Percentiles rank a stretch among this genome's conserved stretches.
Evolutionary conservation across 345 rosid genomes (phyloP).

Genomic region (Abelmoschus esculentus): DNA sequence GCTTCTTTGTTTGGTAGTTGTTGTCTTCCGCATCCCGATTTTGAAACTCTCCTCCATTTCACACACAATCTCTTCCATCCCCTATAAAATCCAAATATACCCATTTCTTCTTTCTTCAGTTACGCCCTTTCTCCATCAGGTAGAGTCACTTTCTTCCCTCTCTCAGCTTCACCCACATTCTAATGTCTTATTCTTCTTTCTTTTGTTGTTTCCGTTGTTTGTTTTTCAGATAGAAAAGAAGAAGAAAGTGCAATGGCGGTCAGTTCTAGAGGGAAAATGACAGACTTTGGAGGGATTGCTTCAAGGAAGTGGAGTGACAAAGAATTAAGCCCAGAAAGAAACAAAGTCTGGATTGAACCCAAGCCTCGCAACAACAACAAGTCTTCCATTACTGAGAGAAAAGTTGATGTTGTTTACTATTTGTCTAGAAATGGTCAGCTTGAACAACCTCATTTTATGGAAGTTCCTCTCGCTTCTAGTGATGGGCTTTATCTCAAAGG

Average conservation of each 20-base stretch:
- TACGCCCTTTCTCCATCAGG: background rate
- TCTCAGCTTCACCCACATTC: background rate
- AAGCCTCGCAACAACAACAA: constrained; percentile 24
- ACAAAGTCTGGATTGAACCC: constrained; percentile 48
- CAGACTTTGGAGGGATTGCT: constrained; percentile 26
- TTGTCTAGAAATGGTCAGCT: constrained; percentile 85
- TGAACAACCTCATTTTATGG: constrained; percentile 98
- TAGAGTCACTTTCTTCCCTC: background rate
- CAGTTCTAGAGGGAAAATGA: constrained; percentile 39
- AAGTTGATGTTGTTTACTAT: constrained; percentile 78
- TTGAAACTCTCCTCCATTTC: constrained; percentile 20
- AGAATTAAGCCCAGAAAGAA: constrained; percentile 58
- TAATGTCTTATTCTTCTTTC: background rate
- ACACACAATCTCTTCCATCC: background rate
- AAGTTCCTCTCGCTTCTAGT: constrained; percentile 65
- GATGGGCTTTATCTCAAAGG: constrained; percentile 83
- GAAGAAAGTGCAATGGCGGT: constrained; percentile 25
- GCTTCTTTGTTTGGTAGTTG: constrained; percentile 40
- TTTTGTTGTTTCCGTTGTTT: constrained; percentile 4
- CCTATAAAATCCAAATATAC: constrained; percentile 21
- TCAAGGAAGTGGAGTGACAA: constrained; percentile 39
- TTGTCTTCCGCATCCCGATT: constrained; percentile 55
- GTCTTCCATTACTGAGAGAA: constrained; percentile 17
- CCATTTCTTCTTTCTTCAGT: background rate
- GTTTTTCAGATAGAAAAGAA: constrained; percentile 11